Evolutionary conservation across 2,329 filamentous ascomycete genomes (phyloP).

Genomic region (Ophiocordyceps camponoti-leonardi): DNA sequence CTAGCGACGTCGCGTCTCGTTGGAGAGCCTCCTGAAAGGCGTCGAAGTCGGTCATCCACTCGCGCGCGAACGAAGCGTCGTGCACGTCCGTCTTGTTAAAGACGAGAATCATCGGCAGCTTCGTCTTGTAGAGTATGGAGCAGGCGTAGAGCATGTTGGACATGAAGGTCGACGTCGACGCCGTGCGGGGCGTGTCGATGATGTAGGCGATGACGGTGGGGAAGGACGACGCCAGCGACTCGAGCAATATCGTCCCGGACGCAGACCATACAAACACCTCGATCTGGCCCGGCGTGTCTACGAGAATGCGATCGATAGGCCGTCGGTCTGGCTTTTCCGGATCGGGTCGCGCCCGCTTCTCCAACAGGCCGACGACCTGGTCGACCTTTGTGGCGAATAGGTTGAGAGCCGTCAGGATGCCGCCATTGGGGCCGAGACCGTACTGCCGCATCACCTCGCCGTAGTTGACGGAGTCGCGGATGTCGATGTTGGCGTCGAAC

Average conservation of each 20-base stretch:
- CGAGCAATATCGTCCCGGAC: slow-evolving; percentile 82
- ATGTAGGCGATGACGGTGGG: slow-evolving; percentile 95
- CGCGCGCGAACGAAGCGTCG: slow-evolving; percentile 77
- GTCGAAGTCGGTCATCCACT: slow-evolving; percentile 99
- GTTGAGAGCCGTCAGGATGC: slow-evolving; percentile 88
- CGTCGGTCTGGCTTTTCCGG: slow-evolving; percentile 40
- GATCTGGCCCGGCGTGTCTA: slow-evolving; percentile 95
- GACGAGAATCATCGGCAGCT: slow-evolving; percentile 93
- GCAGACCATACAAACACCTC: slow-evolving; percentile 99
- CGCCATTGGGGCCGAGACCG: slow-evolving; percentile 91
- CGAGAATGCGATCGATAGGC: slow-evolving; percentile 65
- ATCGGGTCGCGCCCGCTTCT: slow-evolving; percentile 64
- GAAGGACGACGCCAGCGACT: slow-evolving; percentile 82
- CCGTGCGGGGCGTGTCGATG: slow-evolving; percentile 87
- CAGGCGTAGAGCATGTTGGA: slow-evolving; percentile 99
- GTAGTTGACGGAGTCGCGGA: slow-evolving; percentile 97
- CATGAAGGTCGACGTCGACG: slow-evolving; percentile 95
- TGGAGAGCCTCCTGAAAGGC: slow-evolving; percentile 77
- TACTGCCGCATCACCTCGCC: slow-evolving; percentile 99
- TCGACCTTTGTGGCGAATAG: slow-evolving; percentile 97
- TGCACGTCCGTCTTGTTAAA: slow-evolving; percentile 99
- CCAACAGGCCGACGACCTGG: slow-evolving; percentile 74
- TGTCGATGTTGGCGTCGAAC: slow-evolving; percentile 96
- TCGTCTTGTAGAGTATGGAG: slow-evolving; percentile 97
- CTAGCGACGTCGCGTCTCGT: slow-evolving; percentile 50